Conservation (phyloP, 768 basidiomycete genomes). For the Arthromyces matolae region DNA sequence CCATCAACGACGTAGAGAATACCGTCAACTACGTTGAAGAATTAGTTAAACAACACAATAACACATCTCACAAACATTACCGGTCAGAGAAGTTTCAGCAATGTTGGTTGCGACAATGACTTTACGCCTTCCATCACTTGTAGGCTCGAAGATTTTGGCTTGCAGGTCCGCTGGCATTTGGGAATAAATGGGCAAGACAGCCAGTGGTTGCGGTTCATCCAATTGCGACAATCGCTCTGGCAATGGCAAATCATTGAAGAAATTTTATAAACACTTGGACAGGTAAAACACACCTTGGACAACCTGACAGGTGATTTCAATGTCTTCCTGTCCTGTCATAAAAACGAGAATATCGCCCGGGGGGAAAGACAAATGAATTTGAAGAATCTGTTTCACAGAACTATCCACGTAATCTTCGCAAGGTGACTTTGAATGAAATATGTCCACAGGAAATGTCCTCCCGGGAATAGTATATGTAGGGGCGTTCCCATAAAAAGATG, state of each 20-base stretch:
- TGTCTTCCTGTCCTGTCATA: constrained; percentile 99
- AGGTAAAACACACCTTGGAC: constrained; percentile 58
- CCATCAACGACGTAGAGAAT: constrained; percentile 96
- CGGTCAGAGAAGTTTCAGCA: constrained; percentile 95
- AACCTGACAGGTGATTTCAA: constrained; percentile 95
- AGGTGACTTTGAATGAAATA: constrained; percentile 92
- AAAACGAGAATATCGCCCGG: constrained; percentile 95
- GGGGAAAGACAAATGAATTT: constrained; percentile 92
- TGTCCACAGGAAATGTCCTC: constrained; percentile 97
- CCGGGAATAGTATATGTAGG: constrained; percentile 89
- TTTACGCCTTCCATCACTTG: constrained; percentile 89
- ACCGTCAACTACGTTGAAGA: constrained; percentile 78
- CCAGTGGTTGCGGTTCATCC: constrained; percentile 83
- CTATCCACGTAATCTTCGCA: constrained; percentile 99
- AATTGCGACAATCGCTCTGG: constrained; percentile 87
- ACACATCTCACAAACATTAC: constrained; percentile 33
- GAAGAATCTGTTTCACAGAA: constrained; percentile 95
- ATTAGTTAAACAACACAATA: constrained; percentile 8
- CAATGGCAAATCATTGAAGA: constrained; percentile 6
- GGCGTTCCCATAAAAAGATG: constrained; percentile 90
- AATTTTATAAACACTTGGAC: not conserved
- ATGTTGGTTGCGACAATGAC: constrained; percentile 99
- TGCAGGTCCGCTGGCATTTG: constrained; percentile 99
- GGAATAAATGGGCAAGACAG: constrained; percentile 97
- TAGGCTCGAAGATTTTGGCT: constrained; percentile 96